These are phyloP conservation scores for Botrytis pseudocinerea DNA, from an alignment of 2,329 filamentous ascomycete genomes.

Conservation along the genomic window DNA sequence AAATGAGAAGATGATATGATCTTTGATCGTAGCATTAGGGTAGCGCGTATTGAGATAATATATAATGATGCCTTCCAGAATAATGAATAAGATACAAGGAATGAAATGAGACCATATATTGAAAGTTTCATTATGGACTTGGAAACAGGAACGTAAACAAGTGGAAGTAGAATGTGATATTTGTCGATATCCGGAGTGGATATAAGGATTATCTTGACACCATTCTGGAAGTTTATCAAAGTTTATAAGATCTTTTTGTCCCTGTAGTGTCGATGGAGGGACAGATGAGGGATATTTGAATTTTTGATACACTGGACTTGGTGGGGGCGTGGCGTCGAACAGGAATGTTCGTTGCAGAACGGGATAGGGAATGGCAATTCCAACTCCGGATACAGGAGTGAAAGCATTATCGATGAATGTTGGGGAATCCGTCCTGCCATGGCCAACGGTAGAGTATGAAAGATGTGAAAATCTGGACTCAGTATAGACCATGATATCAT, in stretches of 20 bases:
- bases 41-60: constrained; percentile 39
- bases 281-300: constrained; percentile 7
- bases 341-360: constrained; percentile 14
- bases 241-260: background rate
- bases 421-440: constrained; percentile 14
- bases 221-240: constrained; percentile 45
- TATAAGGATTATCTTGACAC: constrained; percentile 47
- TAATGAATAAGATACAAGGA: constrained; percentile 44
- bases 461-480: background rate
- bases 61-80: constrained; percentile 39
- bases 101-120: constrained; percentile 50
- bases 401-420: constrained; percentile 9
- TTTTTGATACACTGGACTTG: constrained; percentile 5
- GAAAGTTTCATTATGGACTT: constrained; percentile 48
- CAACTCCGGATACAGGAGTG: constrained; percentile 9
- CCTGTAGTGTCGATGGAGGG: background rate
- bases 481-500: constrained; percentile 17
- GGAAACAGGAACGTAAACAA: constrained; percentile 46
- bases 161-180: constrained; percentile 42
- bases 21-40: constrained; percentile 40
- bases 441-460: constrained; percentile 15
- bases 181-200: constrained; percentile 48
- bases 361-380: constrained; percentile 12
- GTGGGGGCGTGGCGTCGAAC: constrained; percentile 17
- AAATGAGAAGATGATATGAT: constrained; percentile 45